phyloP scores from a whole-genome alignment of 345 rosid genomes.

The Dipteronia sinensis region DNA sequence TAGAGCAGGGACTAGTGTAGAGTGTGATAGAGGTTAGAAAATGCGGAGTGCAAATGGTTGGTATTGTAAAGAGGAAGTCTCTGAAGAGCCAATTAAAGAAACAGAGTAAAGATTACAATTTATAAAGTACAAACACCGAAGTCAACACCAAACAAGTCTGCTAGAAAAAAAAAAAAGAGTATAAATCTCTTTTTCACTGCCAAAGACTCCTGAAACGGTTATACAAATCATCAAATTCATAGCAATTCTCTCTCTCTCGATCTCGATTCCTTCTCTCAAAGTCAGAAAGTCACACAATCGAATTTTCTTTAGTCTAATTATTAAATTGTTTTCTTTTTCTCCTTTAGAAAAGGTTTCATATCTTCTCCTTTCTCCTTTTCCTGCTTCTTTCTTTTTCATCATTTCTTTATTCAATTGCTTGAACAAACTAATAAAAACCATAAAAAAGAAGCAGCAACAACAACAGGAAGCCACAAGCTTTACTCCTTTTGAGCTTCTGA shows the following conservation, averaged over 20 bases:
- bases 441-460: background rate
- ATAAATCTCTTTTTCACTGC: constrained; percentile 2
- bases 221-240: constrained; percentile 8
- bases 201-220: constrained; percentile 24
- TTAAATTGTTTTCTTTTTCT: constrained; percentile 1
- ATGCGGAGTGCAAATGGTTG: background rate
- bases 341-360: constrained; percentile 17
- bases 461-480: constrained; percentile 2
- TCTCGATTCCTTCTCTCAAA: constrained; percentile 9
- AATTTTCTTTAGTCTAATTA: background rate
- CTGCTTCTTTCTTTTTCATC: background rate
- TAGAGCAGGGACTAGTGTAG: background rate
- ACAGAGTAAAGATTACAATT: background rate
- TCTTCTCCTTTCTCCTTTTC: constrained; percentile 9
- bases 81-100: background rate
- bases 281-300: background rate
- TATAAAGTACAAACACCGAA: constrained; percentile 22
- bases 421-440: constrained; percentile 24
- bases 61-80: background rate
- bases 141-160: constrained; percentile 41
- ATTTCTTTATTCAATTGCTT: constrained; percentile 31
- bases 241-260: background rate
- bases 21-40: background rate
- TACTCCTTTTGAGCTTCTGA: constrained; percentile 12
- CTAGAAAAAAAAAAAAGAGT: background rate